These are phyloP conservation scores for Patellaria atrata DNA, from an alignment of 495 filamentous ascomycete genomes.

Conservation along the genomic window DNA sequence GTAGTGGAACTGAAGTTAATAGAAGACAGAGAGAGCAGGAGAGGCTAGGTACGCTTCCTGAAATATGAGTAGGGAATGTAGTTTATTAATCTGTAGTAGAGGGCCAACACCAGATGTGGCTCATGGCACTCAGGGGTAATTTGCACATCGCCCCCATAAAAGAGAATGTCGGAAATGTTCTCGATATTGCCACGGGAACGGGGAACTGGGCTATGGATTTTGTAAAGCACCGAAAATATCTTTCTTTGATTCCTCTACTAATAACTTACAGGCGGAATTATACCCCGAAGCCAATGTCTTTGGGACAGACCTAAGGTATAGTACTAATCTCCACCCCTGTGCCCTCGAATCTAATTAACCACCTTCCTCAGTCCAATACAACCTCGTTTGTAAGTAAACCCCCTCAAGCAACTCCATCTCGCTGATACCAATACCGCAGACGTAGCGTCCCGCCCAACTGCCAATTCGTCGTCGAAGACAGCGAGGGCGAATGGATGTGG, in stretches of 20 bases:
- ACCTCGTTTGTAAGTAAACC: slow-evolving; percentile 4
- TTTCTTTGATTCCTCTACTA: too few species aligned
- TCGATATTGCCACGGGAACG: slow-evolving; percentile 2
- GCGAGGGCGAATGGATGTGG: slow-evolving; percentile 4
- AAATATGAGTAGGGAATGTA: background rate
- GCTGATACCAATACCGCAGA: slow-evolving; percentile 5
- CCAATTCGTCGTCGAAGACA: slow-evolving; percentile 4
- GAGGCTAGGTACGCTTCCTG: background rate
- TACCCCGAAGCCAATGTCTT: slow-evolving; percentile 2
- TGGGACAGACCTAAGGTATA: slow-evolving; percentile 5
- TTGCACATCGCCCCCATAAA: slow-evolving; percentile 5
- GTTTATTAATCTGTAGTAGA: background rate
- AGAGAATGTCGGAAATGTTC: slow-evolving; percentile 3
- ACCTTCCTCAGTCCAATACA: slow-evolving; percentile 3
- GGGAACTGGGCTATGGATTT: slow-evolving; percentile 7
- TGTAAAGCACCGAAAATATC: too few species aligned
- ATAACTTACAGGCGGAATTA: slow-evolving; percentile 1
- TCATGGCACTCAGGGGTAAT: slow-evolving; percentile 4
- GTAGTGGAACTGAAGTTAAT: background rate
- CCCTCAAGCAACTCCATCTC: background rate
- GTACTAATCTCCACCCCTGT: too few species aligned
- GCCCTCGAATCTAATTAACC: too few species aligned
- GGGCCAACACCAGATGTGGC: slow-evolving; percentile 5
- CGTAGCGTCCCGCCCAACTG: slow-evolving; percentile 5
- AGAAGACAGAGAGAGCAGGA: slow-evolving; percentile 3